phyloP scores from a whole-genome alignment of 495 filamentous ascomycete species.

The Usnea hakonensis region DNA sequence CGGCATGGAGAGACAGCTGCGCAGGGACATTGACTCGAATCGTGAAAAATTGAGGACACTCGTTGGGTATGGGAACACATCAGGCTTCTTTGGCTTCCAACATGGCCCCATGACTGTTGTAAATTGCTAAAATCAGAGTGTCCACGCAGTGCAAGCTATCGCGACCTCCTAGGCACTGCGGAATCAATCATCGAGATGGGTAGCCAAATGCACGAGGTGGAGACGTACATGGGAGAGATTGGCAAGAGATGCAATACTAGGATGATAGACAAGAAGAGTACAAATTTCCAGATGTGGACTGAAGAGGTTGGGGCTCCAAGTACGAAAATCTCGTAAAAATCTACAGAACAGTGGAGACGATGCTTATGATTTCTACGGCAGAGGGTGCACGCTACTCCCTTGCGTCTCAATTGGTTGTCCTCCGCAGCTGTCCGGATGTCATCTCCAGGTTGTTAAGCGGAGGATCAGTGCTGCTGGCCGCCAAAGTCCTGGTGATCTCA shows the following conservation, averaged over 20 bases:
- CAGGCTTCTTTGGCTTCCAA: too few species aligned
- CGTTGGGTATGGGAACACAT: slow-evolving; percentile 58
- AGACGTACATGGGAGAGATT: slow-evolving; percentile 60
- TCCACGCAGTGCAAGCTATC: slow-evolving; percentile 63
- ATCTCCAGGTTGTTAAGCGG: slow-evolving; percentile 51
- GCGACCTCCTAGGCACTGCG: slow-evolving; percentile 85
- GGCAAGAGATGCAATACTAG: slow-evolving; percentile 70
- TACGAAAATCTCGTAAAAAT: slow-evolving; percentile 23
- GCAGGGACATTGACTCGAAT: slow-evolving; percentile 65
- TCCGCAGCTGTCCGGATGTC: slow-evolving; percentile 50
- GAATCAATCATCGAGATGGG: slow-evolving; percentile 90
- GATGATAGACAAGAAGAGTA: slow-evolving; percentile 58
- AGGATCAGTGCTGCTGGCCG: slow-evolving; percentile 56
- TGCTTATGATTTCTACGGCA: slow-evolving; percentile 23
- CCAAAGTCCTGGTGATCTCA: slow-evolving; percentile 74
- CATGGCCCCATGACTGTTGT: not conserved
- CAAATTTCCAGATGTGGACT: slow-evolving; percentile 55
- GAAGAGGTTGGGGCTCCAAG: slow-evolving; percentile 38
- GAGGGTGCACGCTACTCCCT: slow-evolving; percentile 48
- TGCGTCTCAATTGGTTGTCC: slow-evolving; percentile 53
- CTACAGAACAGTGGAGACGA: not conserved
- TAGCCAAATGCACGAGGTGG: slow-evolving; percentile 62
- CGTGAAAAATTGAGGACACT: slow-evolving; percentile 80
- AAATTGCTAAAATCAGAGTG: slow-evolving; percentile 8
- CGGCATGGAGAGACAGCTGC: slow-evolving; percentile 56